Evolutionary conservation across 345 rosid species (phyloP).

Genomic region (Rubroshorea leprosula): DNA sequence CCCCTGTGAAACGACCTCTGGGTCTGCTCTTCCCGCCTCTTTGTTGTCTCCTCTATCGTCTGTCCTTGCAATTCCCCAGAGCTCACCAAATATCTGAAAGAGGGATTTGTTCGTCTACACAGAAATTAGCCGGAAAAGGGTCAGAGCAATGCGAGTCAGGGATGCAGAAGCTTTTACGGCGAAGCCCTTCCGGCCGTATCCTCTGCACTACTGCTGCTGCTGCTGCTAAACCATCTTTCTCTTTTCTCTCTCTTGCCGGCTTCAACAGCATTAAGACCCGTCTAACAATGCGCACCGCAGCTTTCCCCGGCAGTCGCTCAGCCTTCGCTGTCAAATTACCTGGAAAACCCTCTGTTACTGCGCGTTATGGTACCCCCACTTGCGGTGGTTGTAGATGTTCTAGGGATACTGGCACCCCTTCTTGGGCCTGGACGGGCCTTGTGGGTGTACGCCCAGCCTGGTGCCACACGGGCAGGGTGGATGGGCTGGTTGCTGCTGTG

Average conservation of each 20-base stretch:
- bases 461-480: slow-evolving; percentile 29
- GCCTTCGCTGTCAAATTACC: no score
- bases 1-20: no score
- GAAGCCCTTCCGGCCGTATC: slow-evolving; percentile 26
- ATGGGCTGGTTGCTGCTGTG: slow-evolving; percentile 19
- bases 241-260: slow-evolving; percentile 21
- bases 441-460: slow-evolving; percentile 36
- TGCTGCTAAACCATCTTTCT: no score
- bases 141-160: slow-evolving; percentile 36
- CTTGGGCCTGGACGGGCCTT: slow-evolving; percentile 45
- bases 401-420: slow-evolving; percentile 17
- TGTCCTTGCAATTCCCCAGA: no score
- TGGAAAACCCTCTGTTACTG: slow-evolving; percentile 3
- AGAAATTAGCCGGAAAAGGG: not conserved
- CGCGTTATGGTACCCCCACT: slow-evolving; percentile 20
- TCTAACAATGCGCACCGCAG: no score
- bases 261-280: no score
- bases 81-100: not conserved
- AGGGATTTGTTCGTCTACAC: not conserved
- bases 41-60: no score
- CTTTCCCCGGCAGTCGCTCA: no score
- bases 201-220: slow-evolving; percentile 35
- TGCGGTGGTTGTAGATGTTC: slow-evolving; percentile 29
- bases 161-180: slow-evolving; percentile 49
- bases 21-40: no score